These are phyloP conservation scores for Capsicum pubescens DNA, from an alignment of 257 asterid genomes.

Conservation along the genomic window DNA sequence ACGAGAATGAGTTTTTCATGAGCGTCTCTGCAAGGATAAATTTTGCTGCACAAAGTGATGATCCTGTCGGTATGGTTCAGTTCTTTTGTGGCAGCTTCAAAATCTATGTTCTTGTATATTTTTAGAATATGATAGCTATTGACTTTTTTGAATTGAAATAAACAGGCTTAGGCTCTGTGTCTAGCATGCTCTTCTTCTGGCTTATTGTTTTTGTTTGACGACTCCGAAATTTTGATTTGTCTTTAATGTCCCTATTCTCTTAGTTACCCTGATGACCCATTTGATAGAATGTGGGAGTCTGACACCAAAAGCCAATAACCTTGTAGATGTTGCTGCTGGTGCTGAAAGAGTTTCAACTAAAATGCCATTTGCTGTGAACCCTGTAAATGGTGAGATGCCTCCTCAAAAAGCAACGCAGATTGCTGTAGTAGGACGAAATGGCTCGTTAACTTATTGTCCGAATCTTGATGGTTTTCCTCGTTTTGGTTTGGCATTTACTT, in stretches of 20 bases:
- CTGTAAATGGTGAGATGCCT: conserved; percentile 58
- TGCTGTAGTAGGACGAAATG: conserved; percentile 97
- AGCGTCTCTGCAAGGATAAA: conserved; percentile 92
- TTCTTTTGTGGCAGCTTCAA: conserved; percentile 5
- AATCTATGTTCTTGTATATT: background rate
- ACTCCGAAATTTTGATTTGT: background rate
- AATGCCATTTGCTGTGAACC: conserved; percentile 66
- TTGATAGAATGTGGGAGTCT: conserved; percentile 91
- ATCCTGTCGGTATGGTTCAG: conserved; percentile 68
- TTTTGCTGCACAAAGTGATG: conserved; percentile 81
- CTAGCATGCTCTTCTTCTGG: background rate
- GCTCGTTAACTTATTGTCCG: conserved; percentile 84
- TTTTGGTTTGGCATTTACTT: conserved; percentile 90
- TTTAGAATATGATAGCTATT: background rate
- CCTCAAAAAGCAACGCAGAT: conserved; percentile 98
- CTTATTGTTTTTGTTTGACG: background rate
- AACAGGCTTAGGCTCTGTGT: background rate
- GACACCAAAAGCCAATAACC: conserved; percentile 88
- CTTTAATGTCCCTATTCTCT: conserved; percentile 7
- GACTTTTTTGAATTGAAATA: background rate
- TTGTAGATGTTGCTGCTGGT: conserved; percentile 95
- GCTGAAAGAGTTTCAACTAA: conserved; percentile 77
- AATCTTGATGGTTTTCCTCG: conserved; percentile 93
- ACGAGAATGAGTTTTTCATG: conserved; percentile 75
- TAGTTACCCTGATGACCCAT: conserved; percentile 97